phyloP scores from a whole-genome alignment of 768 basidiomycete species.

The Agaricus subrufescens region DNA sequence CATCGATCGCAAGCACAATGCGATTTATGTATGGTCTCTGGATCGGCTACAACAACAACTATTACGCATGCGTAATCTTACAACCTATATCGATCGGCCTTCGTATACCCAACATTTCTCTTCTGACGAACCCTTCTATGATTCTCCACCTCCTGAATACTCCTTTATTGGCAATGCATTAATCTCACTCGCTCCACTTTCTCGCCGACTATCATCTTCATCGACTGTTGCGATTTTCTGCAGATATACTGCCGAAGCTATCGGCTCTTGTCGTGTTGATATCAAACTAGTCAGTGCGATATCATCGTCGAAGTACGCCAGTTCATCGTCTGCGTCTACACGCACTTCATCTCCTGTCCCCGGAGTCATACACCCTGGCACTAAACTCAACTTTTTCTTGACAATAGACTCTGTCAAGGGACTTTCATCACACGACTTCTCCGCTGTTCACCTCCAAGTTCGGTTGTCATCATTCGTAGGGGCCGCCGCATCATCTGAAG shows the following conservation, averaged over 20 bases:
- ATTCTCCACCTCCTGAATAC: constrained; percentile 80
- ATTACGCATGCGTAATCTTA: constrained; percentile 89
- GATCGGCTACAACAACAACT: constrained; percentile 86
- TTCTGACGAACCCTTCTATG: constrained; percentile 89
- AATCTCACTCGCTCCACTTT: constrained; percentile 77
- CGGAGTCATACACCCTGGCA: constrained; percentile 61
- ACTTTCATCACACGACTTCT: constrained; percentile 85
- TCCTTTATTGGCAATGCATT: constrained; percentile 90
- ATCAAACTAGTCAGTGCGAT: constrained; percentile 76
- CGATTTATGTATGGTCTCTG: constrained; percentile 89
- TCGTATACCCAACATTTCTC: constrained; percentile 94
- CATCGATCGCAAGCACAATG: constrained; percentile 80
- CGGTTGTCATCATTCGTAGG: constrained; percentile 87
- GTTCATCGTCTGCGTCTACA: constrained; percentile 62
- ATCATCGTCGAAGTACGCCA: constrained; percentile 52
- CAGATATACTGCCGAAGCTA: constrained; percentile 90
- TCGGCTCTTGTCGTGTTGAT: constrained; percentile 88
- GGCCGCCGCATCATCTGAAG: constrained; percentile 61
- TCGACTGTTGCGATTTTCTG: constrained; percentile 89
- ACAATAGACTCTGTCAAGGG: constrained; percentile 87
- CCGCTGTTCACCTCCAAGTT: constrained; percentile 80
- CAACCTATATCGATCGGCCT: constrained; percentile 86
- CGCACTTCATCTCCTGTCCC: constrained; percentile 75
- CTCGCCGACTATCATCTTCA: constrained; percentile 67
- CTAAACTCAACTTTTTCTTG: constrained; percentile 81